Conservation (phyloP, 2,329 filamentous ascomycete genomes). For the Ramularia collo-cygni region DNA sequence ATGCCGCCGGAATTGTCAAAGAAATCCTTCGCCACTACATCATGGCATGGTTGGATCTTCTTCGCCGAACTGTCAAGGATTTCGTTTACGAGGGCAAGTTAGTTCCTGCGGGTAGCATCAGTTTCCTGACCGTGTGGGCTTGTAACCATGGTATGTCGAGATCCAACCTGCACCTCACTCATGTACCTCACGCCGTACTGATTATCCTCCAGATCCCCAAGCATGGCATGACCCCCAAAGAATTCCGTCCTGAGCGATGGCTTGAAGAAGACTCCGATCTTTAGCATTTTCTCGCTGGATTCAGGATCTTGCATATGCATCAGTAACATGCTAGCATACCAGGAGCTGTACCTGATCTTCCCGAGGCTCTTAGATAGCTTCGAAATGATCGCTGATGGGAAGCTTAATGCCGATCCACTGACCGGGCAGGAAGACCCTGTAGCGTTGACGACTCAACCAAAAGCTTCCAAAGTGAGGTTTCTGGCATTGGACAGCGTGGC, state of each 20-base stretch:
- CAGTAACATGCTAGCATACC: constrained; percentile 55
- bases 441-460: constrained; percentile 52
- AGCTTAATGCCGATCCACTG: constrained; percentile 54
- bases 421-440: constrained; percentile 53
- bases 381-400: constrained; percentile 47
- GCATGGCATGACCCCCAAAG: constrained; percentile 44
- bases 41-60: constrained; percentile 56
- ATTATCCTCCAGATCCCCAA: too few relatives aligned
- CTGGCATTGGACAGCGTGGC: constrained; percentile 33
- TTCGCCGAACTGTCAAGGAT: constrained; percentile 55
- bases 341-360: constrained; percentile 59
- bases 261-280: constrained; percentile 58
- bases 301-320: constrained; percentile 64
- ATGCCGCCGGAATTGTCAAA: constrained; percentile 56
- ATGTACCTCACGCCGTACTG: too few relatives aligned
- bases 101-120: constrained; percentile 56
- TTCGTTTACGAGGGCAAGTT: constrained; percentile 50
- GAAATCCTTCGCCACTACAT: constrained; percentile 59
- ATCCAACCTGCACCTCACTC: too few relatives aligned
- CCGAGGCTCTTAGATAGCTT: constrained; percentile 57
- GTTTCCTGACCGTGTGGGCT: constrained; percentile 62
- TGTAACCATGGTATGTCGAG: constrained; percentile 52
- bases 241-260: constrained; percentile 58
- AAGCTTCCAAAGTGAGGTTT: constrained; percentile 41
- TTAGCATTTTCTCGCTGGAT: constrained; percentile 58